Evolutionary conservation across 192 early-diverging fungal species (phyloP).

Genomic region (Backusella parvicylindrica): DNA sequence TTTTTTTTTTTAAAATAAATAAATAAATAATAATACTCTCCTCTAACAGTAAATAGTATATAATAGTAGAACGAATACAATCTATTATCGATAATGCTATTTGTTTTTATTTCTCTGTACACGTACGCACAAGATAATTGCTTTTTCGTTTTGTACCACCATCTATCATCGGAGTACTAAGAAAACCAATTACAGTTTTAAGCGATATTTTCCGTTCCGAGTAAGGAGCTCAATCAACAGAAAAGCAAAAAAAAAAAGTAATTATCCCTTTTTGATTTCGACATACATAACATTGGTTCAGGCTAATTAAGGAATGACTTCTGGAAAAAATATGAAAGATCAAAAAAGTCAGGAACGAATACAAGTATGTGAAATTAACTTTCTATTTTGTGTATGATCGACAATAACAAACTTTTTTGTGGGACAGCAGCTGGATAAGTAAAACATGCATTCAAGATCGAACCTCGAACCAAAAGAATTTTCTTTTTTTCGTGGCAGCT

Average conservation of each 20-base stretch:
- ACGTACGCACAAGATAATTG: neutral
- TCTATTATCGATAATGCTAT: neutral
- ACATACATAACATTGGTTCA: neutral
- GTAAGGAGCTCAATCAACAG: neutral
- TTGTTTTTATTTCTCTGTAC: neutral
- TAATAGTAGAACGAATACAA: neutral
- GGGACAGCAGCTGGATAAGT: neutral
- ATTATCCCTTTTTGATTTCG: neutral
- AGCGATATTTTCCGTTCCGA: conserved; percentile 3
- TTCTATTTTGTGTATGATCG: neutral
- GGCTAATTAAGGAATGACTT: neutral
- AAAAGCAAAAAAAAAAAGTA: neutral
- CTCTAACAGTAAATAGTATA: too few species aligned
- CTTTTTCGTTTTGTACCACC: neutral
- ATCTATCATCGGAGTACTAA: neutral
- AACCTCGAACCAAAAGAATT: neutral
- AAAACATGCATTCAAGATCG: neutral
- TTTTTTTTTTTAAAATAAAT: too few species aligned
- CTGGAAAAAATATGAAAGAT: neutral
- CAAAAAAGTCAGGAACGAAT: neutral
- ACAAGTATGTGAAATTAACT: neutral
- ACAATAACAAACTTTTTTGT: neutral
- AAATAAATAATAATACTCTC: neutral
- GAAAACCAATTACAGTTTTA: conserved; percentile 1
- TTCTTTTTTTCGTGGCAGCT: neutral